phyloP scores from a whole-genome alignment of 1,284 basidiomycete genomes.

The Cutaneotrichosporon sp. region DNA sequence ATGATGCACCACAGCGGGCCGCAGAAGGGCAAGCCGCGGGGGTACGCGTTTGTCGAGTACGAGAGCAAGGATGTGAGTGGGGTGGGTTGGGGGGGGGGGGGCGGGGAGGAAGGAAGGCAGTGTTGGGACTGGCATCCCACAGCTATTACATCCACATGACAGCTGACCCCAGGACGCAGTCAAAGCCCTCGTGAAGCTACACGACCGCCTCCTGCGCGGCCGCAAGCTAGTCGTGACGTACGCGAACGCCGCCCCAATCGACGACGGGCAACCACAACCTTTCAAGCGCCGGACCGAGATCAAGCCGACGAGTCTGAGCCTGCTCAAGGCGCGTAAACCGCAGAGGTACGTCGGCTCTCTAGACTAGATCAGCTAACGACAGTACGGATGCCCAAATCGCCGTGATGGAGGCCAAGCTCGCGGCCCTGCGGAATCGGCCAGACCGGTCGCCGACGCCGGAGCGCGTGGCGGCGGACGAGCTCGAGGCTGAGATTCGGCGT shows the following conservation, averaged over 20 bases:
- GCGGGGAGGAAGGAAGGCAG: background rate
- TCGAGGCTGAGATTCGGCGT: constrained; percentile 25
- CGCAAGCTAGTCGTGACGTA: constrained; percentile 83
- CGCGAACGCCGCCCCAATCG: constrained; percentile 64
- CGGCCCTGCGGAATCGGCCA: constrained; percentile 63
- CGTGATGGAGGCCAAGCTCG: constrained; percentile 89
- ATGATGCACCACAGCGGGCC: constrained; percentile 91
- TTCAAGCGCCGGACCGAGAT: constrained; percentile 55
- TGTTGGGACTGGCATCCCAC: too few relatives aligned
- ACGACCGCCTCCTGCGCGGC: constrained; percentile 80
- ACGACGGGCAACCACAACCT: constrained; percentile 18
- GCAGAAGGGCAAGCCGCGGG: constrained; percentile 84
- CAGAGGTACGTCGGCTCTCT: constrained; percentile 58
- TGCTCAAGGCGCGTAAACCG: constrained; percentile 69
- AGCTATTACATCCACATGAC: too few relatives aligned
- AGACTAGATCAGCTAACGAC: constrained; percentile 10
- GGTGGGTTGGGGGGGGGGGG: background rate
- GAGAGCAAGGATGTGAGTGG: constrained; percentile 70
- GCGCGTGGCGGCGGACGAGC: constrained; percentile 19
- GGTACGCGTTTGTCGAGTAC: constrained; percentile 93
- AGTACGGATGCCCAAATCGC: constrained; percentile 88
- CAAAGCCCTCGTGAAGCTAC: constrained; percentile 70
- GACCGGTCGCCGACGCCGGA: constrained; percentile 24
- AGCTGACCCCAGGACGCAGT: constrained; percentile 69
- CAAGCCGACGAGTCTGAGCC: constrained; percentile 79